Base-by-base conservation (phyloP, 2,329 filamentous ascomycete species). In the Neodidymelliopsis sp. region DNA sequence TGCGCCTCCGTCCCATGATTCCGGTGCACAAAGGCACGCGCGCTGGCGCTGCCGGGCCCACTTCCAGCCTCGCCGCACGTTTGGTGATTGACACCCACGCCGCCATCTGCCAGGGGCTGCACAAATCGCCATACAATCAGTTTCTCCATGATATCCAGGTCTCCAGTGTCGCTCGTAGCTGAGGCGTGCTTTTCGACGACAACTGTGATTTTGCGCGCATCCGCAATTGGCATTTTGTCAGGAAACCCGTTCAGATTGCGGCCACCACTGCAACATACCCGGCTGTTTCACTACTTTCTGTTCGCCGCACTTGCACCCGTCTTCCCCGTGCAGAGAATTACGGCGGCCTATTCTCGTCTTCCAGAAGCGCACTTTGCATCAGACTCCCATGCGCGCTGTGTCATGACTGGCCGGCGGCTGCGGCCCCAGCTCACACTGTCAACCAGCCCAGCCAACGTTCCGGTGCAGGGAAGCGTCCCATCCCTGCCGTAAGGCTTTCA, bases 261-360 rank as follows among this genome's bases (percentile, higher is more conserved):
- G 59, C 63, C 30, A 50, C 13, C 19, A 59, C 48, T 54, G 49
- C 57, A 63, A 60, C 57, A 59, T 61, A 57, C 62, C 61, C 57
- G 56, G 54, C 48, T 63, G 68, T 70, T 71, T 71, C 69, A 72
- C 60, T 44, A 53, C 54, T 54, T 59, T 52, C 43, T 57, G 48
- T 55, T 57, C 46, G 54, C 56, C 50, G 53, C 51, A 49, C 56
- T 42, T 41, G 31, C 44, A 47, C 27, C 44, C 53, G 36, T 46
- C 42, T 54, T 55, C 53, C 47, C 50, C 53, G 50, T 50, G 45
- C 54, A 50, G 49, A 54, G 51, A 51, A 59, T 56, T 52, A 43
- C 40, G 54, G 46, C 35, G 53, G 48, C 52, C 64, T 72, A 70
- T 70, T 70, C 60, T 64, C 62, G 63, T 63, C 53, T 23, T 41